Evolutionary conservation across 2,329 filamentous ascomycete genomes (phyloP), one percentile per base, ranked within the genome.

Genomic region (Phyllosticta citrichinensis): DNA sequence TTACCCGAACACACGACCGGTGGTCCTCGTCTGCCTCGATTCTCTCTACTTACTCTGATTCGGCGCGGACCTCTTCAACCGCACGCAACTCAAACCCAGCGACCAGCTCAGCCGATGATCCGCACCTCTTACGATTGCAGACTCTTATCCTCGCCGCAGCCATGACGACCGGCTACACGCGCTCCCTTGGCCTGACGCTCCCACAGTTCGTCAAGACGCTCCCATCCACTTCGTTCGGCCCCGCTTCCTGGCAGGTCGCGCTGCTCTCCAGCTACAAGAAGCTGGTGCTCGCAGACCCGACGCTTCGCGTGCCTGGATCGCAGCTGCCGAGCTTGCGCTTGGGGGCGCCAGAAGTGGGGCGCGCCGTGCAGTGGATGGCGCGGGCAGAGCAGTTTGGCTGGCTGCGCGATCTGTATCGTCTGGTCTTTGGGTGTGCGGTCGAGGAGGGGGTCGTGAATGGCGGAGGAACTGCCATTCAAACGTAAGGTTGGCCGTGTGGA

Each of bases 71-170:
- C 68, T 90, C 88, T 0, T 86, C 87, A 1, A 91, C 87, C 1
- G 88, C 87, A 1, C 40, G 40, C 40, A 47, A 47, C 40, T 47
- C 40, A 14, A 47, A 47, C 6, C 40, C 40, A n/a, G 82, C 85
- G 0, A 83, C 86, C 1, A 76, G 81, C 3, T 78, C 80, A 2
- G 30, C 50, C 19, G 91, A 95, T 73, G 90, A 96, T 66, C 78
- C 84, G 17, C 91, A 94, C 67, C 81, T 96, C 40, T 82, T 84
- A 11, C 85, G 89, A 12, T 80, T 96, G 53, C 94, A 92, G 73
- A 80, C 87, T 14, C 80, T 97, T 10, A 85, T 95, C 33, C 79
- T 95, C 51, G 91, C 91, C 70, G 91, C 92, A 0, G 92, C 91
- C 24, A 86, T 93, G 77, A 92, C 93, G 69, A 83, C 88, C 2